Evolutionary conservation across 169 alveolate genomes (phyloP).

Genomic region (Cystoisospora suis): DNA sequence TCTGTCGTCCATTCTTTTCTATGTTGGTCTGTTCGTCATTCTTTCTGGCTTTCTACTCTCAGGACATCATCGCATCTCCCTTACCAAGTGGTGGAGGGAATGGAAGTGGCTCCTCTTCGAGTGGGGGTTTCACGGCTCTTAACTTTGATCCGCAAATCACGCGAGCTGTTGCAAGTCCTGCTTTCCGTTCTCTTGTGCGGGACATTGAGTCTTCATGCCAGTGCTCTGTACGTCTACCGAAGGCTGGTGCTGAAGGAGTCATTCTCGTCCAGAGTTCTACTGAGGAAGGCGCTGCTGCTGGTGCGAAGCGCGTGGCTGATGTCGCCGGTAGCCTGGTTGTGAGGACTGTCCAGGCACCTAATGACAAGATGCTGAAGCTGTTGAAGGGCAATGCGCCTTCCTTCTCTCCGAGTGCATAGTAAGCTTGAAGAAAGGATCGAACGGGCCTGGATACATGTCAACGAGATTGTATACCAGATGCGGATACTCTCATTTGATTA

Average conservation of each 20-base stretch:
- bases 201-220: not conserved
- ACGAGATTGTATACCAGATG: too few species aligned
- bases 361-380: not conserved
- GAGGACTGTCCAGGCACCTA: not conserved
- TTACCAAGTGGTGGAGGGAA: not conserved
- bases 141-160: not conserved
- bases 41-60: not conserved
- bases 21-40: not conserved
- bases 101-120: not conserved
- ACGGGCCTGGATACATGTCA: too few species aligned
- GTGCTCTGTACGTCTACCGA: not conserved
- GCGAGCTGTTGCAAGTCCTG: not conserved
- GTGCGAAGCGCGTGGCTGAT: not conserved
- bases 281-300: not conserved
- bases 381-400: slow-evolving; percentile 4
- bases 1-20: not conserved
- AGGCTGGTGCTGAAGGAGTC: slow-evolving; percentile 22
- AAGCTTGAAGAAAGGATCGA: too few species aligned
- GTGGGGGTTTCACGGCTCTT: not conserved
- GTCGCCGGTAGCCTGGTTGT: not conserved
- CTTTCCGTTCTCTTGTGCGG: not conserved
- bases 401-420: not conserved
- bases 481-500: too few species aligned
- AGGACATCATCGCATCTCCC: slow-evolving; percentile 14
- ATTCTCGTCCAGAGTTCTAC: not conserved